Base-by-base conservation (phyloP, 805 yeast species). In the Gaillardinia entomophila region DNA sequence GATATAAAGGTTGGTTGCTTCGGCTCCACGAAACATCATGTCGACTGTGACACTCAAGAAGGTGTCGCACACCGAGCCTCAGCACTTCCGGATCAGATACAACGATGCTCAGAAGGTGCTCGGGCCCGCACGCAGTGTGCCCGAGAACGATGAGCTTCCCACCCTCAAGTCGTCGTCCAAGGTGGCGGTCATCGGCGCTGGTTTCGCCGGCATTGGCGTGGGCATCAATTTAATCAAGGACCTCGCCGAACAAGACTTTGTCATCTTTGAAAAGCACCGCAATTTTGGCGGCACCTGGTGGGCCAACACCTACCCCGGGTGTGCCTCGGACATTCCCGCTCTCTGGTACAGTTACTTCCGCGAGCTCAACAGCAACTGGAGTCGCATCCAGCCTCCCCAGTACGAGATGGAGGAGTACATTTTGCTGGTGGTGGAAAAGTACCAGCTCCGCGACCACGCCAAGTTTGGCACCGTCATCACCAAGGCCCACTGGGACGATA, bases 271-370 rank as follows among this genome's bases (percentile, higher is more conserved):
- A 34, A 61, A 60, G 35, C 68, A 62, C 37, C 50, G 48, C 30
- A 43, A 57, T 27, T 60, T 60, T 41, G 69, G 71, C 12, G 69
- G 71, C 11, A 63, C 69, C 15, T 65, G 71, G 71, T 63, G 57
- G 45, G 69, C 69, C 13, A 65, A 65, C 40, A 60, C 68, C 4
- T 65, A 63, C 36, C 71, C 71, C 2, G 69, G 69, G 1, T 60
- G 68, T 42, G 68, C 69, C n/a, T 53, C 60, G 15, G 71, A 65
- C 45, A 60, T 65, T 29, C 70, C 70, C 6, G 68, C 68, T 2
- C 33, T 60, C 16, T 65, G 66, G 67, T 64, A 64, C 38, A 57
- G 63, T 12, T 50, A 51, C 28, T 57, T 48, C 24, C 44, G 45
- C 24, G 67, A 55, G 35, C 50, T 62, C 40, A 62, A 55, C 34